Percentiles rank a stretch among this genome's conserved stretches.
Conservation (phyloP, 202 grass and related monocot species). For the Zizania palustris region DNA sequence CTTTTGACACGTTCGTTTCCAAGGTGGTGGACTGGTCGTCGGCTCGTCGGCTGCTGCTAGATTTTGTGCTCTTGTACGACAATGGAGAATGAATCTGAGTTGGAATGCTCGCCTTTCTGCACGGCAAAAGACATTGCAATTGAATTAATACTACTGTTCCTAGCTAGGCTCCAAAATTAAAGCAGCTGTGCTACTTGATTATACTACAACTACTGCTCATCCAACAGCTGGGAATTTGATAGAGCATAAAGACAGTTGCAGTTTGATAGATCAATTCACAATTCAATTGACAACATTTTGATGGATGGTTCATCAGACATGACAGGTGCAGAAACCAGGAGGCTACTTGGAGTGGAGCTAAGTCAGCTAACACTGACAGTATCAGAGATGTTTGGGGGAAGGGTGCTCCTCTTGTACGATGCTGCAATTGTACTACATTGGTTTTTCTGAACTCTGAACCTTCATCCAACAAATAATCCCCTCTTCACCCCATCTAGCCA, state of each 20-base stretch:
- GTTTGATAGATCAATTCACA: slow-evolving; percentile 14
- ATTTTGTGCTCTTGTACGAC: slow-evolving; percentile 48
- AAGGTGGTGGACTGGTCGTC: slow-evolving; percentile 36
- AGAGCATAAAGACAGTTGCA: neutral
- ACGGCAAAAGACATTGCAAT: slow-evolving; percentile 10
- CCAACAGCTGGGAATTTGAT: neutral
- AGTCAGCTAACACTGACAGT: too few species aligned
- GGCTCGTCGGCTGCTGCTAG: slow-evolving; percentile 35
- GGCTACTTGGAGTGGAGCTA: slow-evolving; percentile 15
- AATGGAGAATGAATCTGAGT: slow-evolving; percentile 8
- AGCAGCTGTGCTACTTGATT: neutral
- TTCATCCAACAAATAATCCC: slow-evolving; percentile 40
- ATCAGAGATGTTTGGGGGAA: slow-evolving; percentile 28
- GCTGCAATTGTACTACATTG: slow-evolving; percentile 41
- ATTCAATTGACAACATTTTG: neutral
- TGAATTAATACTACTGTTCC: slow-evolving; percentile 15
- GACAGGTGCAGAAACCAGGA: slow-evolving; percentile 8
- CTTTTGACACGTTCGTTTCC: slow-evolving; percentile 52
- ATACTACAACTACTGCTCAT: neutral
- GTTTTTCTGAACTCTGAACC: slow-evolving; percentile 17
- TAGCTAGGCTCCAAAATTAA: neutral
- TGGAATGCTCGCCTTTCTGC: slow-evolving; percentile 32
- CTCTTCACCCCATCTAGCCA: neutral
- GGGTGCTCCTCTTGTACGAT: slow-evolving; percentile 25
- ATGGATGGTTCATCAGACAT: slow-evolving; percentile 16